Evolutionary conservation across 1,284 basidiomycete species (phyloP).

Genomic region (Ganoderma sinense): DNA sequence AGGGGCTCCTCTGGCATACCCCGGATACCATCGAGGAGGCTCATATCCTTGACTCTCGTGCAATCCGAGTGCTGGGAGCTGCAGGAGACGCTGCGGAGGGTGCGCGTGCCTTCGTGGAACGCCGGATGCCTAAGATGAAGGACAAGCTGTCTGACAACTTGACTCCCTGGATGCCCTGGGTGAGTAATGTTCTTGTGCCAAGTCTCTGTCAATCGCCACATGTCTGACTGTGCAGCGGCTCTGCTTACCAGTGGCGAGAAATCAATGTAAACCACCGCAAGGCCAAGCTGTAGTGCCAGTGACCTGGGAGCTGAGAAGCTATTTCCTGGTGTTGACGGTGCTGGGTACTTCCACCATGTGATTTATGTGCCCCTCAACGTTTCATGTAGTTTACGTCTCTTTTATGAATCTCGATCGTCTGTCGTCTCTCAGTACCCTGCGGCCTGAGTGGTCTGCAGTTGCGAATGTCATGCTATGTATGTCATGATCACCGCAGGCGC

Average conservation of each 20-base stretch:
- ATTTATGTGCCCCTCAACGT: neutral
- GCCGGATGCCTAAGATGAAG: slow-evolving; percentile 50
- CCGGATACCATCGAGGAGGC: slow-evolving; percentile 59
- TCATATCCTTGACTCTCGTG: slow-evolving; percentile 59
- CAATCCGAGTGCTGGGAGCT: slow-evolving; percentile 48
- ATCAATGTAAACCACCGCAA: slow-evolving; percentile 22
- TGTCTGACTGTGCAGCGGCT: neutral
- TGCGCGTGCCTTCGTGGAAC: slow-evolving; percentile 55
- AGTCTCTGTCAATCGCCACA: neutral
- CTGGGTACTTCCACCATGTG: neutral
- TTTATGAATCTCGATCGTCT: neutral
- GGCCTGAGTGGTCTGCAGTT: neutral
- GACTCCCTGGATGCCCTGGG: slow-evolving; percentile 59
- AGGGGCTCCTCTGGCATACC: slow-evolving; percentile 58
- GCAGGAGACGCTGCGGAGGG: slow-evolving; percentile 56
- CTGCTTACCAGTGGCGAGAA: slow-evolving; percentile 22
- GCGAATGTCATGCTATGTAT: too few relatives aligned
- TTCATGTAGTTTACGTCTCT: neutral
- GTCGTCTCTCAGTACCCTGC: neutral
- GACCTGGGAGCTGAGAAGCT: neutral
- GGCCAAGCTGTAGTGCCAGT: slow-evolving; percentile 25
- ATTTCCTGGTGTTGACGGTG: neutral
- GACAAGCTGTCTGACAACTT: slow-evolving; percentile 51
- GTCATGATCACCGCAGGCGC: too few relatives aligned
- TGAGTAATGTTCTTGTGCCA: slow-evolving; percentile 35